These are phyloP conservation scores for Tulasnella sp. DNA, from an alignment of 768 basidiomycete species.

Conservation along the genomic window DNA sequence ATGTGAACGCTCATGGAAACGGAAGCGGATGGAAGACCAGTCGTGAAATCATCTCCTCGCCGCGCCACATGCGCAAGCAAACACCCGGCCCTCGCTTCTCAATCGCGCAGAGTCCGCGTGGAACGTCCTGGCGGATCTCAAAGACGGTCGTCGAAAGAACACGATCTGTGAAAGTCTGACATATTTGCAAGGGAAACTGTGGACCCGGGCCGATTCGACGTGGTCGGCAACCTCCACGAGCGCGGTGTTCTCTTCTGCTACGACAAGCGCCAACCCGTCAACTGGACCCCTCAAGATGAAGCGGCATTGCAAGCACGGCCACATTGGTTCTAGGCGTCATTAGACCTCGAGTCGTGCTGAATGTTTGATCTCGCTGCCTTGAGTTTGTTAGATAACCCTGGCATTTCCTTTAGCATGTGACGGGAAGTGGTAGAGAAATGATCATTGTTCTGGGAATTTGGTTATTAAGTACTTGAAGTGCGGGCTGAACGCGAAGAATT, in stretches of 20 bases:
- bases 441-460: not conserved
- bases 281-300: constrained; percentile 10
- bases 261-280: not conserved
- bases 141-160: not conserved
- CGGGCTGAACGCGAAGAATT: not conserved
- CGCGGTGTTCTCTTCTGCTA: not conserved
- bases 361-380: not conserved
- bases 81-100: not conserved
- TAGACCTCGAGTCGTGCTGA: not conserved
- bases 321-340: not conserved
- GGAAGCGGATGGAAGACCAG: not conserved
- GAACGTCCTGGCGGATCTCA: not conserved
- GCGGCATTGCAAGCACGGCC: not conserved
- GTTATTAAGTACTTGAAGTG: constrained; percentile 1
- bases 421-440: not conserved
- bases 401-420: not conserved
- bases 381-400: not conserved
- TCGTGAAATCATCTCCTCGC: not conserved
- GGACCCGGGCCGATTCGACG: no score
- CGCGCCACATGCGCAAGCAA: not conserved
- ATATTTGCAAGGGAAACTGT: not conserved
- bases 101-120: not conserved
- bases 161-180: not conserved
- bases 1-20: constrained; percentile 22
- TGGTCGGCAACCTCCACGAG: not conserved